These are phyloP conservation scores for Rhodotorula mucilaginosa DNA, from an alignment of 1,284 basidiomycete species.

Conservation along the genomic window DNA sequence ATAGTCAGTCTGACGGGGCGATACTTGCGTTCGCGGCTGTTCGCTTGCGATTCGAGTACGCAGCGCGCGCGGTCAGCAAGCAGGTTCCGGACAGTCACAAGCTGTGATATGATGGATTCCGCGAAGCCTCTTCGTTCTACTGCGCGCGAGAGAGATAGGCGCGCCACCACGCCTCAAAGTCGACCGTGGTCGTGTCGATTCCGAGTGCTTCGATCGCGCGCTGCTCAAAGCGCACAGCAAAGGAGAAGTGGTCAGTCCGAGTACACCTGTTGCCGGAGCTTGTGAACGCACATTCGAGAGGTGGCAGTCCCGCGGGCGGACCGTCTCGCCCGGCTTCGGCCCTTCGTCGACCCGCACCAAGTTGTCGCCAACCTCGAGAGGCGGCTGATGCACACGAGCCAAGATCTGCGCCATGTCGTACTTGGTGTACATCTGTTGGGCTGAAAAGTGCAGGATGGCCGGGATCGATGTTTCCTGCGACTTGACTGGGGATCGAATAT, in stretches of 20 bases:
- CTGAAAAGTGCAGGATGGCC: conserved; percentile 71
- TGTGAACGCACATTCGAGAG: conserved; percentile 48
- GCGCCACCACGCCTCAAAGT: conserved; percentile 27
- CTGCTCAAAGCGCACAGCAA: conserved; percentile 1
- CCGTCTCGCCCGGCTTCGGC: conserved; percentile 61
- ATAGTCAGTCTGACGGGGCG: too few species aligned
- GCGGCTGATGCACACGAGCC: conserved; percentile 58
- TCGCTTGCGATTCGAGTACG: too few species aligned
- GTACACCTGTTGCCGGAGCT: neutral
- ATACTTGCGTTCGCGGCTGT: too few species aligned
- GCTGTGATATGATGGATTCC: too few species aligned
- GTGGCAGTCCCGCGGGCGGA: conserved; percentile 68
- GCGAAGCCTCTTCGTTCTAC: too few species aligned
- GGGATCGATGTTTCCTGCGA: conserved; percentile 57
- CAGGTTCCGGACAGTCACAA: too few species aligned
- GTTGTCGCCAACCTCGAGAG: conserved; percentile 56
- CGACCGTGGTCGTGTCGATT: conserved; percentile 26
- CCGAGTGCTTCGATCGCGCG: conserved; percentile 34
- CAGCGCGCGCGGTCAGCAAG: too few species aligned
- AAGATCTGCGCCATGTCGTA: conserved; percentile 78
- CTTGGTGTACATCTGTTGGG: conserved; percentile 70
- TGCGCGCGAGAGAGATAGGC: conserved; percentile 11
- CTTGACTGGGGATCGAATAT: neutral
- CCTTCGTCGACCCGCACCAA: conserved; percentile 65
- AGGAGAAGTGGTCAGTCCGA: neutral